These are phyloP conservation scores for Penicillium cosmopolitanum DNA, from an alignment of 495 filamentous ascomycete genomes.

Conservation along the genomic window DNA sequence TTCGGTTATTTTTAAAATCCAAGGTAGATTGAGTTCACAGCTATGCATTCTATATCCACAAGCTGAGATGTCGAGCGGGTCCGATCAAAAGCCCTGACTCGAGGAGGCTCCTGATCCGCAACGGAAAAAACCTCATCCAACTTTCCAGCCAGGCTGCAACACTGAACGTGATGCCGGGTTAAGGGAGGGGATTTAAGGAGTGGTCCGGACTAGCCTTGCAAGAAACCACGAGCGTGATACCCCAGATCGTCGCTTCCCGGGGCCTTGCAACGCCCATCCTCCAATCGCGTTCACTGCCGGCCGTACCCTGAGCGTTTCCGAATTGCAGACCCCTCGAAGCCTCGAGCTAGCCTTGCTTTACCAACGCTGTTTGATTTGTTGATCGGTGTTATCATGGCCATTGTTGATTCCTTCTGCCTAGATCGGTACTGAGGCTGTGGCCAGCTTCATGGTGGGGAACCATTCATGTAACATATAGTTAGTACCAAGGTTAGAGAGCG, in stretches of 20 bases:
- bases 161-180: neutral
- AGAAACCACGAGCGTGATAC: neutral
- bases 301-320: neutral
- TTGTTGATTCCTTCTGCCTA: too few species aligned
- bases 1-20: too few species aligned
- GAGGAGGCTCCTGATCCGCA: neutral
- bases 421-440: too few species aligned
- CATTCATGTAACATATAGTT: too few species aligned
- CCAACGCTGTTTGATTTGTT: neutral
- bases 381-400: too few species aligned
- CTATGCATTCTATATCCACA: too few species aligned
- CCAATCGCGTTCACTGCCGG: neutral
- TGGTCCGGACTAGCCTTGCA: neutral
- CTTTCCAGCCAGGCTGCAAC: neutral
- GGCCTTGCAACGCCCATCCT: neutral
- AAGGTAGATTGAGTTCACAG: too few species aligned
- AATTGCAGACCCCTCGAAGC: neutral
- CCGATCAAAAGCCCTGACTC: neutral
- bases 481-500: too few species aligned
- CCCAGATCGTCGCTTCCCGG: neutral
- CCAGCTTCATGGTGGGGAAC: too few species aligned
- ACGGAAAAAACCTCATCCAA: neutral
- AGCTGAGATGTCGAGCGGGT: neutral
- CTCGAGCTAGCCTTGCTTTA: neutral
- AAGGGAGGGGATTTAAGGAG: neutral